Evolutionary conservation across 2,329 filamentous ascomycete species (phyloP).

Genomic region (Colletotrichum gloeosporioides): DNA sequence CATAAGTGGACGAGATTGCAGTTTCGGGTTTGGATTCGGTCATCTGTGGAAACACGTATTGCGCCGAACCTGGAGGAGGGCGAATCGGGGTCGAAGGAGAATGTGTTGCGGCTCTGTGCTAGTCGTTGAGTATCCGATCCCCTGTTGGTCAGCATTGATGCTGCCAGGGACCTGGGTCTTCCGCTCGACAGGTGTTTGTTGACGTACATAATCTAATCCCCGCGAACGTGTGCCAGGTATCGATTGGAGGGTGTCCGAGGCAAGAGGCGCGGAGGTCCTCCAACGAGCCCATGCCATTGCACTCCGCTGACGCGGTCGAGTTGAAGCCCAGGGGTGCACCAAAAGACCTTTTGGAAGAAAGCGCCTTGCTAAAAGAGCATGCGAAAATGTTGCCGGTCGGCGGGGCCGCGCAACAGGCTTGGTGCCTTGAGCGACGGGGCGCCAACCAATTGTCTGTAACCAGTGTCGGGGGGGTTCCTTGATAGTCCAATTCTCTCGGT

Average conservation of each 20-base stretch:
- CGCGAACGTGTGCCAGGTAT: background rate
- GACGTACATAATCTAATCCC: background rate
- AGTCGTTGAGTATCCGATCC: background rate
- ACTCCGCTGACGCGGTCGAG: background rate
- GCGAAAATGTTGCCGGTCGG: background rate
- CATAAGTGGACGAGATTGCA: background rate
- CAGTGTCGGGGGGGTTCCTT: background rate
- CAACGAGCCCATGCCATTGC: background rate
- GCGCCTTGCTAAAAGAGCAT: background rate
- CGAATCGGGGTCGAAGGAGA: background rate
- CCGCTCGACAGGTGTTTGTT: background rate
- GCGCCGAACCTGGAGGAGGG: background rate
- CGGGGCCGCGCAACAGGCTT: background rate
- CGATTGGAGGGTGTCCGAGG: background rate
- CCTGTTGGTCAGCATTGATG: background rate
- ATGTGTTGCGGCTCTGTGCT: background rate
- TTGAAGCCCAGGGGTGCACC: background rate
- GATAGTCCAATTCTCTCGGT: background rate
- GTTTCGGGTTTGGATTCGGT: background rate
- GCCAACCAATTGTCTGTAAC: background rate
- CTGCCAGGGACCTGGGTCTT: background rate
- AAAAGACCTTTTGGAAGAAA: background rate
- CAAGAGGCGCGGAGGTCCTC: background rate
- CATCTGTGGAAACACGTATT: background rate
- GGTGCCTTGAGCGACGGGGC: background rate